Evolutionary conservation across 2,329 filamentous ascomycete genomes (phyloP).

Genomic region (Gremmenia infestans): DNA sequence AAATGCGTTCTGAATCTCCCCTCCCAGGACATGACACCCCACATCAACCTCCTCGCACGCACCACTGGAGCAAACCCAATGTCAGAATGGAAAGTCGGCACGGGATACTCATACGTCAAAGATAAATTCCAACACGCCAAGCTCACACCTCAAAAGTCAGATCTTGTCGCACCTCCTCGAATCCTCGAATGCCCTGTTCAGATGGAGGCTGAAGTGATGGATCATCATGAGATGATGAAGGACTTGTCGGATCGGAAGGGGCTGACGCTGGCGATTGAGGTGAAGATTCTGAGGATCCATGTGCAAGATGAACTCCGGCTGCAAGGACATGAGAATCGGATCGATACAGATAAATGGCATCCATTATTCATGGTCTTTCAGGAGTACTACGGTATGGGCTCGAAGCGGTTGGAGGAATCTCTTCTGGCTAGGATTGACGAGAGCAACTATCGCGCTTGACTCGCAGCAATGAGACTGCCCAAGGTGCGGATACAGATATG

Average conservation of each 20-base stretch:
- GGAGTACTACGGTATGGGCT: constrained; percentile 36
- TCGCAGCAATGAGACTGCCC: background rate
- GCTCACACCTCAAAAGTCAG: constrained; percentile 33
- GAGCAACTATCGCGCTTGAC: background rate
- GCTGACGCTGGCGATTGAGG: constrained; percentile 30
- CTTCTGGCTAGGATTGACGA: background rate
- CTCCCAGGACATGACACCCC: constrained; percentile 37
- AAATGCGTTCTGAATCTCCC: constrained; percentile 41
- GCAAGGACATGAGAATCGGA: constrained; percentile 35
- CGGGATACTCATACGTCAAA: constrained; percentile 33
- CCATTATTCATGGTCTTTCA: constrained; percentile 43
- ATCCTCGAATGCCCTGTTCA: constrained; percentile 38
- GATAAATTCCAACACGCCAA: constrained; percentile 36
- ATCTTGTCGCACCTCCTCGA: constrained; percentile 32
- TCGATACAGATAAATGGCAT: constrained; percentile 40
- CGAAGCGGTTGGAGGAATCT: background rate
- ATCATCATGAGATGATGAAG: constrained; percentile 30
- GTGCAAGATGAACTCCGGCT: constrained; percentile 33
- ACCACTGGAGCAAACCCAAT: constrained; percentile 11
- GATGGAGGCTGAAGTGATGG: constrained; percentile 38
- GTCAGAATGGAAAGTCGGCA: background rate
- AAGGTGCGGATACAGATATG: background rate
- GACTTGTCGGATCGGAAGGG: constrained; percentile 30
- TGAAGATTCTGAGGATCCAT: constrained; percentile 35
- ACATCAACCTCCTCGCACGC: constrained; percentile 14